phyloP scores from a whole-genome alignment of 805 yeast genomes.

The Wickerhamiella musiphila region DNA sequence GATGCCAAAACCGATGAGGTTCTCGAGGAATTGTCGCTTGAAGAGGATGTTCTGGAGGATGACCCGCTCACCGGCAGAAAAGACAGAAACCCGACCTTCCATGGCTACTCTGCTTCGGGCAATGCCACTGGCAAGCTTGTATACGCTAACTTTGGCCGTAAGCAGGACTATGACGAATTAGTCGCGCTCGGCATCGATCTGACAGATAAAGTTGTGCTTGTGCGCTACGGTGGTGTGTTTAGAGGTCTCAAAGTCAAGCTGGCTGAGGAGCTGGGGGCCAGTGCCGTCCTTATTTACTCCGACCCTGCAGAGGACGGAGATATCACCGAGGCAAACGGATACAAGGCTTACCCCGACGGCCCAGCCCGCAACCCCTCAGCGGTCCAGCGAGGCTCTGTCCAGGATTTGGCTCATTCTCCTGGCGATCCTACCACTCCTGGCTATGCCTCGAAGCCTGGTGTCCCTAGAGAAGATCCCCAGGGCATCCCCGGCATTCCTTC shows the following conservation, averaged over 20 bases:
- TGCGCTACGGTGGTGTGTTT: constrained; percentile 47
- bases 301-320: constrained; percentile 46
- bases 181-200: constrained; percentile 31
- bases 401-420: constrained; percentile 40
- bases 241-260: constrained; percentile 62
- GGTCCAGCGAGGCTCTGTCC: constrained; percentile 63
- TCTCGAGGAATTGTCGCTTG: constrained; percentile 34
- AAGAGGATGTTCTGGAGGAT: constrained; percentile 34
- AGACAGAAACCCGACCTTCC: constrained; percentile 49
- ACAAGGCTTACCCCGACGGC: constrained; percentile 52
- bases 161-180: constrained; percentile 38
- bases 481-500: constrained; percentile 52
- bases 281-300: constrained; percentile 47
- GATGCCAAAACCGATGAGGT: constrained; percentile 18
- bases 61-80: constrained; percentile 33
- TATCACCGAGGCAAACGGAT: constrained; percentile 38
- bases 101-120: constrained; percentile 62
- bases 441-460: constrained; percentile 35
- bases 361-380: constrained; percentile 63
- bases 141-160: constrained; percentile 53
- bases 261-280: constrained; percentile 56
- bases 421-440: constrained; percentile 76
- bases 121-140: constrained; percentile 50
- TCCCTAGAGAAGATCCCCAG: constrained; percentile 31
- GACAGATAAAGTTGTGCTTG: constrained; percentile 43